Conservation (phyloP, 495 filamentous ascomycete genomes). For the Aspergillus sclerotioniger region DNA sequence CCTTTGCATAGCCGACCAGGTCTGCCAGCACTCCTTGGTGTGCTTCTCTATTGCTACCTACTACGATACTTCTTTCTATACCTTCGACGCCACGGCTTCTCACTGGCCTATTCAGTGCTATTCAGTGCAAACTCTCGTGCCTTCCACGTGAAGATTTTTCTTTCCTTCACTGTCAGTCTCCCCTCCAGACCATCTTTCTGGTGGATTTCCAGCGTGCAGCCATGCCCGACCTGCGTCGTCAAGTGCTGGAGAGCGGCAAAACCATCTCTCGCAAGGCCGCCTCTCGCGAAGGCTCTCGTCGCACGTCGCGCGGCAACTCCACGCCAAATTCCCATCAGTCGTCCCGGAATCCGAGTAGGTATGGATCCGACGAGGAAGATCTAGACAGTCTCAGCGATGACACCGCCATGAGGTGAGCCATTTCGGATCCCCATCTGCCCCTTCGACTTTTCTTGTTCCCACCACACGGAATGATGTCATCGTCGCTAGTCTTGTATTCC, state of each 20-base stretch:
- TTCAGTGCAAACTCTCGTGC: neutral
- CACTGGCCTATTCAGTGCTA: neutral
- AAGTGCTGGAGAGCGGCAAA: constrained; percentile 80
- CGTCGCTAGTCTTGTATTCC: constrained; percentile 7
- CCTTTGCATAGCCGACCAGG: constrained; percentile 7
- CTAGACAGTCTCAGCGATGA: constrained; percentile 62
- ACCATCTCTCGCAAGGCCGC: constrained; percentile 89
- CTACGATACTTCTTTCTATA: neutral
- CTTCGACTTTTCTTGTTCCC: constrained; percentile 12
- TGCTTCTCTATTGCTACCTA: neutral
- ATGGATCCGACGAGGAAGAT: constrained; percentile 78
- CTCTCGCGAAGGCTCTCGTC: constrained; percentile 64
- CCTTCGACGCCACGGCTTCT: neutral
- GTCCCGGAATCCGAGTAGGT: constrained; percentile 55
- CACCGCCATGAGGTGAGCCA: constrained; percentile 63
- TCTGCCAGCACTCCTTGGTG: neutral
- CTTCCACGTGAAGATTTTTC: neutral
- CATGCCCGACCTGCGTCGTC: constrained; percentile 67
- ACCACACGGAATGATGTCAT: constrained; percentile 17
- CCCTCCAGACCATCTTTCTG: neutral
- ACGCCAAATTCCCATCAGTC: constrained; percentile 60
- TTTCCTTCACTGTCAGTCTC: neutral
- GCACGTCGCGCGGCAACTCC: constrained; percentile 62
- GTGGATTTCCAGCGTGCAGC: constrained; percentile 5
- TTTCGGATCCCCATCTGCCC: neutral